Evolutionary conservation across 2,329 filamentous ascomycete genomes (phyloP), one percentile per base, ranked within the genome.

Genomic region (Penicillium sp.): DNA sequence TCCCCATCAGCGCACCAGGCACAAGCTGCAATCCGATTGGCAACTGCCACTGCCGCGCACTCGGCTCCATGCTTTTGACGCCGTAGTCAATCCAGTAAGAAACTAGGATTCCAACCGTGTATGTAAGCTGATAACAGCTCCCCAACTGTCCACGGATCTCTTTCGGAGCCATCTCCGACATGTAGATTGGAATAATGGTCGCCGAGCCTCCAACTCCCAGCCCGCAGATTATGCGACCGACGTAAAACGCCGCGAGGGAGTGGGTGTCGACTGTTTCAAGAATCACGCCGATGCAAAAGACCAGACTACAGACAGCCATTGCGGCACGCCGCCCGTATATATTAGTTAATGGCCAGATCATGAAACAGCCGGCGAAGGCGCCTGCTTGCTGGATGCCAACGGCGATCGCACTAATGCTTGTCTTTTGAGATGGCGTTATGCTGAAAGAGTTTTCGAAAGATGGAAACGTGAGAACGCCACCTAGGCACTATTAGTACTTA

Each of bases 31-130:
- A 68, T 0, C 78, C 81, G 49, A 84, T 76, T 1, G 81, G 81
- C 27, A 83, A 75, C 65, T 83, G 81, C 82, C 81, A 84, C 67
- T 84, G 81, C 2, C 66, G 66, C 0, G 76, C 58, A 5, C 39
- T 71, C 3, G 55, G 32, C 3, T 58, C 45, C 53, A 68, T 62
- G 18, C 62, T 63, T 21, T 70, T 66, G 10, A 70, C 60, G 1
- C 59, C 79, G 50, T 81, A 83, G 64, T 82, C 79, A 41, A 83
- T 72, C 78, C 80, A 83, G 64, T 83, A 83, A 4, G 77, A 79
- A 0, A 74, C 69, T 42, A 81, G 77, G 48, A 82, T 82, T 1
- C 80, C 74, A 57, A 77, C 68, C 0, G 77, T 79, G 58, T 75
- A 82, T 56, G 80, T 77, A 51, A 79, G 76, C 58, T 82, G 79